Base-by-base conservation (phyloP, 108 stramenopile genomes). In the Nannochloropsis salina region DNA sequence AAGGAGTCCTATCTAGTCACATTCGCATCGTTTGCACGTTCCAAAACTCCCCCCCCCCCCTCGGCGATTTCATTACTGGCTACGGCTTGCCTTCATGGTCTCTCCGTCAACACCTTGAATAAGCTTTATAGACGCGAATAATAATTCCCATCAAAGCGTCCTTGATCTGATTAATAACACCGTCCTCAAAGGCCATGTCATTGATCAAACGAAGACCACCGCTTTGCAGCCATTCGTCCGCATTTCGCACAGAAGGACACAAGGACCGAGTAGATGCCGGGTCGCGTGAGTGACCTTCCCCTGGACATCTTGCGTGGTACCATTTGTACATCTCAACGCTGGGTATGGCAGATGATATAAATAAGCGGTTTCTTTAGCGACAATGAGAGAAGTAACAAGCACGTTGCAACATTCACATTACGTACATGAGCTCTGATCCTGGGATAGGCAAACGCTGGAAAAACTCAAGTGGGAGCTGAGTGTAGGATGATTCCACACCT, bases 231-330 rank as follows among this genome's bases (percentile, higher is more conserved):
- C 61, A 74, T 6, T 74, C 61, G 20, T 74, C 61, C 61, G n/a
- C 61, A 74, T 74, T 74, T n/a, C 61, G 61, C 61, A 74, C 61
- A 6, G 15, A n/a, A 4, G 61, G 4, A 0, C 61, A 74, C 61
- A 74, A 6, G 3, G 61, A 15, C 61, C 61, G 61, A n/a, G 61
- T 74, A n/a, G 61, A 15, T 4, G 1, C 61, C 0, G 61, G 61
- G 8, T 74, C 61, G n/a, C 61, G 61, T 74, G 61, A 6, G n/a
- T 74, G 61, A 15, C 61, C 61, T 74, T 74, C 61, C 61, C 61
- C 61, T n/a, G 61, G 61, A 74, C 61, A 74, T 15, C 61, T n/a
- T 74, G 61, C 61, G 61, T 74, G 61, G 61, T 74, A 74, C 61
- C 61, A 74, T 8, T 74, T 15, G 47, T 51, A 51, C 47, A 51